Conservation (phyloP, 164 flowering plant genomes). For the Sedum album region DNA sequence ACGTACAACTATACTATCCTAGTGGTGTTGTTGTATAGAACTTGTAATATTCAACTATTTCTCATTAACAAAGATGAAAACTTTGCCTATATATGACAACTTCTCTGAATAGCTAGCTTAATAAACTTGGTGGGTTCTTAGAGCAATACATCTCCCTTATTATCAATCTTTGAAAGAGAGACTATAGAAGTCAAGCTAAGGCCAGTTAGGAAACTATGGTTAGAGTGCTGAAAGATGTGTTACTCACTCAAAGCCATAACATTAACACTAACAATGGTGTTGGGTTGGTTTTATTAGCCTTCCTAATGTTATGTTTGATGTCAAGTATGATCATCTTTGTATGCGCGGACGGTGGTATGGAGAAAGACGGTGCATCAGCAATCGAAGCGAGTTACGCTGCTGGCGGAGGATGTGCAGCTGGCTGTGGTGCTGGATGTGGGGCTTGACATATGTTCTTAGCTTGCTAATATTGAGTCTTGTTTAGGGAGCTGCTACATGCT, state of each 20-base stretch:
- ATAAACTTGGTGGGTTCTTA: background rate
- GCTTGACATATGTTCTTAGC: background rate
- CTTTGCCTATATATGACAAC: background rate
- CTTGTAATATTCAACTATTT: background rate
- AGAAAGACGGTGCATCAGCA: background rate
- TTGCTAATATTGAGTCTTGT: background rate
- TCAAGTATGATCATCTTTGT: background rate
- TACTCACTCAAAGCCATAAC: background rate
- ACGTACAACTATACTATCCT: background rate
- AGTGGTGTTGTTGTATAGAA: background rate
- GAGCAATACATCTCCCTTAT: background rate
- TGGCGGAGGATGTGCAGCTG: conserved; percentile 1
- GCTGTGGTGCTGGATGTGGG: conserved; percentile 4
- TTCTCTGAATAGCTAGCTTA: background rate
- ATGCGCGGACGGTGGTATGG: conserved; percentile 1
- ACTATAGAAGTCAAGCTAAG: background rate
- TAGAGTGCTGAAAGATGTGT: background rate
- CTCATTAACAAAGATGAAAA: background rate
- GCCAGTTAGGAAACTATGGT: background rate
- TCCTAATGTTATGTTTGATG: background rate
- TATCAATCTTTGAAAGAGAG: background rate
- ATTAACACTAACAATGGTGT: background rate
- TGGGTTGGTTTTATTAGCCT: background rate
- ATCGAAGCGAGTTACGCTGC: background rate
- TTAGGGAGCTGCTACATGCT: background rate